phyloP scores from a whole-genome alignment of 2,329 filamentous ascomycete genomes.

The Setomelanomma holmii region DNA sequence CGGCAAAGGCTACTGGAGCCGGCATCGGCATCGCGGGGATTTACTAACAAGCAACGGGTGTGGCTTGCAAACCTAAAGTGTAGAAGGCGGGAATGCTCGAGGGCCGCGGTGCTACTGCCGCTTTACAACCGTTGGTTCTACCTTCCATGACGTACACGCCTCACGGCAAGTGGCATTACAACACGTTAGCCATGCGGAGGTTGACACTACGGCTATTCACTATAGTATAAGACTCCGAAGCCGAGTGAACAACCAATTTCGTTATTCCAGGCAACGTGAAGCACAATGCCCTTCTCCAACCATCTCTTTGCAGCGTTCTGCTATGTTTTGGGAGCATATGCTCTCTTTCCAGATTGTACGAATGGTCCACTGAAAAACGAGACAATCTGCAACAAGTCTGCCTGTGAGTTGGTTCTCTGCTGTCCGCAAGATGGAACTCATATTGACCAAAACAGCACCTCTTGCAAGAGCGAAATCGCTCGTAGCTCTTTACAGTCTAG shows the following conservation, averaged over 20 bases:
- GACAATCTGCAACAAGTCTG: conserved; percentile 59
- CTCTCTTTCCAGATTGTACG: conserved; percentile 58
- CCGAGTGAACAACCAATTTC: too few relatives aligned
- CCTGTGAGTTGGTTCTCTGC: conserved; percentile 21
- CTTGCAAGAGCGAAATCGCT: conserved; percentile 33
- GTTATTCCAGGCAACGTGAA: not conserved
- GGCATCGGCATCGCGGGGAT: not conserved
- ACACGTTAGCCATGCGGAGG: not conserved
- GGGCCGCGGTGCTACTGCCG: not conserved
- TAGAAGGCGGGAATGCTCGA: not conserved
- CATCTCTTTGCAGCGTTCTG: too few relatives aligned
- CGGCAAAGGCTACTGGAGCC: too few relatives aligned
- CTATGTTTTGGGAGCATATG: conserved; percentile 13
- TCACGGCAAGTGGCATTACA: not conserved
- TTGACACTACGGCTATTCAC: not conserved
- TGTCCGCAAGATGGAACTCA: too few relatives aligned
- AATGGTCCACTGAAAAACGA: conserved; percentile 60
- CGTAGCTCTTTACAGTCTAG: conserved; percentile 34
- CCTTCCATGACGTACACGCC: not conserved
- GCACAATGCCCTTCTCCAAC: conserved; percentile 11
- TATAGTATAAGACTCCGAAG: too few relatives aligned
- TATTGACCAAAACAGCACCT: conserved; percentile 20
- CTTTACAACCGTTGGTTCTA: not conserved
- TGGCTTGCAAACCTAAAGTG: too few relatives aligned
- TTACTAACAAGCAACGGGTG: not conserved